phyloP scores from a whole-genome alignment of 345 rosid species.

The Gossypium ekmanianum region DNA sequence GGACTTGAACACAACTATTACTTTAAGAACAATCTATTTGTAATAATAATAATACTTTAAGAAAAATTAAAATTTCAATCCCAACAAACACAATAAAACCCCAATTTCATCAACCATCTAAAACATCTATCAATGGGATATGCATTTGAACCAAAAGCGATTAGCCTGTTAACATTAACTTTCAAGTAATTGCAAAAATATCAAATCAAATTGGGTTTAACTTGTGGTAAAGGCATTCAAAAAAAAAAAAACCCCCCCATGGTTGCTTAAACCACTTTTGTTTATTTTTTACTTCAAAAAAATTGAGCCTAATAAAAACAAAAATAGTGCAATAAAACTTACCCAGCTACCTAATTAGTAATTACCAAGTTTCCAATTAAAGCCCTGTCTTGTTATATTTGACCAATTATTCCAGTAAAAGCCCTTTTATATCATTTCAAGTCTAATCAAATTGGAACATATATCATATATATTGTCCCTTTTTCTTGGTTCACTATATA shows the following conservation, averaged over 20 bases:
- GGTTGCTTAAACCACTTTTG: not conserved
- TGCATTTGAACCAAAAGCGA: not conserved
- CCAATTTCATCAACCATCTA: not conserved
- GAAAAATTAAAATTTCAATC: too few relatives aligned
- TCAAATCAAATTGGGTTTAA: not conserved
- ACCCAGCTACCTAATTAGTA: not conserved
- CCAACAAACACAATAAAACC: not conserved
- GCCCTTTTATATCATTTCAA: not conserved
- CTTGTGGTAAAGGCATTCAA: not conserved
- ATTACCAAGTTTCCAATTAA: not conserved
- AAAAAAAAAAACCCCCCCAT: not conserved
- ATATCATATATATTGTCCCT: too few relatives aligned
- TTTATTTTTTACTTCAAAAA: not conserved
- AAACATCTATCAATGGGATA: not conserved
- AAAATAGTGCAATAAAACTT: not conserved
- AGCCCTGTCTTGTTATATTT: not conserved
- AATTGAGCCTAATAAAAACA: not conserved
- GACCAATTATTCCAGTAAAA: not conserved
- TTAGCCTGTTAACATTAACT: not conserved
- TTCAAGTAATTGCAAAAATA: constrained; percentile 2
- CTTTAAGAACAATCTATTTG: too few relatives aligned
- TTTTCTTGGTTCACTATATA: not conserved
- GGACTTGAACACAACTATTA: too few relatives aligned
- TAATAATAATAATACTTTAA: too few relatives aligned
- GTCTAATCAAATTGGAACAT: constrained; percentile 8